A percentile compares a stretch with the other conserved stretches of the same genome.
Evolutionary conservation across 2,329 filamentous ascomycete species (phyloP).

Genomic region (Exophiala sp.): DNA sequence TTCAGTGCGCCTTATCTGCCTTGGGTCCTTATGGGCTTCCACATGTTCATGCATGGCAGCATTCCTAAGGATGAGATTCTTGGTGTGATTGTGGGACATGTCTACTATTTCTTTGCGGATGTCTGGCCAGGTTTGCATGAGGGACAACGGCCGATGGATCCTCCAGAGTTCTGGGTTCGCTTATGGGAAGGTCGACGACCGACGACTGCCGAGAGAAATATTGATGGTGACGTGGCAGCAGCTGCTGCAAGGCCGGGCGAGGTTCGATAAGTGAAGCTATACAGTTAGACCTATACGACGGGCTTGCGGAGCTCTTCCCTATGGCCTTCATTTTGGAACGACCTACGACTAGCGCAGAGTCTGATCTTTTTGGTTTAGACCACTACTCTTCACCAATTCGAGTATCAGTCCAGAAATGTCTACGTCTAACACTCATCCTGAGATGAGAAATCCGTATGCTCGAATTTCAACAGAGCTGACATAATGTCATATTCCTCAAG

Average conservation of each 20-base stretch:
- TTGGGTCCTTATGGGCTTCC: constrained; percentile 93
- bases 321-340: too few relatives aligned
- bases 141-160: constrained; percentile 80
- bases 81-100: constrained; percentile 88
- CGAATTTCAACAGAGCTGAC: too few relatives aligned
- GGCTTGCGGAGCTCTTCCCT: too few relatives aligned
- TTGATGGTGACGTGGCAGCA: constrained; percentile 62
- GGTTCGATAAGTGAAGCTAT: constrained; percentile 15
- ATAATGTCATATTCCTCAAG: too few relatives aligned
- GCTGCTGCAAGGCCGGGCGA: constrained; percentile 40
- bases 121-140: constrained; percentile 90
- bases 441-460: too few relatives aligned
- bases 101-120: constrained; percentile 98
- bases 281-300: not conserved
- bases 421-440: too few relatives aligned
- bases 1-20: constrained; percentile 94
- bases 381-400: too few relatives aligned
- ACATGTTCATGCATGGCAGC: constrained; percentile 80
- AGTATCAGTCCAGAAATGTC: too few relatives aligned
- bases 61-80: constrained; percentile 95
- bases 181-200: constrained; percentile 62
- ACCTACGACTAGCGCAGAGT: too few relatives aligned
- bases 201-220: constrained; percentile 48
- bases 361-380: too few relatives aligned
- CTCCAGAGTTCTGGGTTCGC: constrained; percentile 83